These are phyloP conservation scores for Suillus placidus DNA, from an alignment of 768 basidiomycete genomes.

Conservation along the genomic window DNA sequence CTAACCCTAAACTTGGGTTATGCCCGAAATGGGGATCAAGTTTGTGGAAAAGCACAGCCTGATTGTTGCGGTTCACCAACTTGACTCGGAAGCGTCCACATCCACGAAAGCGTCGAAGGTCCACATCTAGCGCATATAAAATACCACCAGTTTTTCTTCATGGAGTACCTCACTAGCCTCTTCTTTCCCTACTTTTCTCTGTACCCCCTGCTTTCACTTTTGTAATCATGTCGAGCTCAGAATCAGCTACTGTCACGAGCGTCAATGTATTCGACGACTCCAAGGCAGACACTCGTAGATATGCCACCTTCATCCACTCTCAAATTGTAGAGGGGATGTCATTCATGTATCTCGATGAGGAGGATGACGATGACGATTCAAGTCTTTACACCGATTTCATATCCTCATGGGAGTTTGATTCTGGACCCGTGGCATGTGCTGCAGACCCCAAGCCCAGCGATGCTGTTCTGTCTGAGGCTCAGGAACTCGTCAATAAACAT, in stretches of 20 bases:
- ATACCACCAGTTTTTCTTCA: not conserved
- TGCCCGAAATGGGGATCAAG: not conserved
- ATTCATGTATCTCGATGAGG: conserved; percentile 12
- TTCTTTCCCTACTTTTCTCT: not conserved
- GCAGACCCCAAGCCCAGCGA: not conserved
- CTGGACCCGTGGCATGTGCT: not conserved
- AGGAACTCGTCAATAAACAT: conserved; percentile 10
- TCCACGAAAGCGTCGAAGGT: conserved; percentile 6
- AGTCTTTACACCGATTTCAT: conserved; percentile 10
- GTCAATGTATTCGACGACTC: not conserved
- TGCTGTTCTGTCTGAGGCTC: not conserved
- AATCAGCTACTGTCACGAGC: not conserved
- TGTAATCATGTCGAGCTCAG: not conserved
- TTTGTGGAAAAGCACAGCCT: not conserved
- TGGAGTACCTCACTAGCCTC: not conserved
- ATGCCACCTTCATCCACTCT: conserved; percentile 24
- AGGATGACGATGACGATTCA: conserved; percentile 13
- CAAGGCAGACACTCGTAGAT: conserved; percentile 31
- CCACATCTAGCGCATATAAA: conserved; percentile 3
- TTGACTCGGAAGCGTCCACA: conserved; percentile 2
- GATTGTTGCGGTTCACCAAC: not conserved
- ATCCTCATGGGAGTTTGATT: conserved; percentile 19
- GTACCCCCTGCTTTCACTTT: not conserved
- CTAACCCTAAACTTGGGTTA: conserved; percentile 8
- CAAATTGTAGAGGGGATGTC: conserved; percentile 14